Base-by-base conservation (phyloP, 2,329 filamentous ascomycete genomes). In the Fusarium denticulatum region DNA sequence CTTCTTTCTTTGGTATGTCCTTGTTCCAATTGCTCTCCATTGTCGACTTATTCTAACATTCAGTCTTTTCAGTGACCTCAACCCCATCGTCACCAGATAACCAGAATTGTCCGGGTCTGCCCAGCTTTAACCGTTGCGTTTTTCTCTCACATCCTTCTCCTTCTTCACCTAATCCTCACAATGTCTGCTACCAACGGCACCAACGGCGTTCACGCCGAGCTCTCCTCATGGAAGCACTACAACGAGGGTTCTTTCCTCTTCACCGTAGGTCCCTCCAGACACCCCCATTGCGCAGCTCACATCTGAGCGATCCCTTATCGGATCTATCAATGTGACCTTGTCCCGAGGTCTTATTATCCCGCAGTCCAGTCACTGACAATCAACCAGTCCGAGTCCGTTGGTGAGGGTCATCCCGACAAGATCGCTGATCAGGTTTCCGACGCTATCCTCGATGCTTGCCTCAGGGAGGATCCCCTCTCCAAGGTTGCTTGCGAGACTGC, bases 401-500 rank as follows among this genome's bases (percentile, higher is more conserved):
- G 93, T 83, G 94, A 96, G 87, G 93, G 94, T 78, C 95, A 97
- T 88, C 94, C 95, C 81, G 95, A 97, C 86, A 97, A 97, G 93
- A 97, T 97, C 83, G 94, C 93, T 85, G 96, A 99, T 85, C 96
- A 99, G 89, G 94, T 98, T 82, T 98, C 96, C 74, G 96, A 99
- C 88, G 96, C 96, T 80, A 91, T 99, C 81, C 95, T 99, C 88
- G 96, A 99, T 89, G 96, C 96, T 87, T 98, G 96, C 88, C 89
- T 99, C 82, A 88, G 89, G 74, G 93, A 96, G 86, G 96, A 99
- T 85, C 96, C 96, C 77, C 91, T 98, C 82, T 98, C 96, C 89
- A 99, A 98, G 90, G 93, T 98, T 80, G 96, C 96, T 84, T 99
- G 96, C 86, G 96, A 99, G 90, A 98, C 96, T 78, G 96, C 96